These are phyloP conservation scores for Evernia prunastri DNA, from an alignment of 495 filamentous ascomycete genomes.

Conservation along the genomic window DNA sequence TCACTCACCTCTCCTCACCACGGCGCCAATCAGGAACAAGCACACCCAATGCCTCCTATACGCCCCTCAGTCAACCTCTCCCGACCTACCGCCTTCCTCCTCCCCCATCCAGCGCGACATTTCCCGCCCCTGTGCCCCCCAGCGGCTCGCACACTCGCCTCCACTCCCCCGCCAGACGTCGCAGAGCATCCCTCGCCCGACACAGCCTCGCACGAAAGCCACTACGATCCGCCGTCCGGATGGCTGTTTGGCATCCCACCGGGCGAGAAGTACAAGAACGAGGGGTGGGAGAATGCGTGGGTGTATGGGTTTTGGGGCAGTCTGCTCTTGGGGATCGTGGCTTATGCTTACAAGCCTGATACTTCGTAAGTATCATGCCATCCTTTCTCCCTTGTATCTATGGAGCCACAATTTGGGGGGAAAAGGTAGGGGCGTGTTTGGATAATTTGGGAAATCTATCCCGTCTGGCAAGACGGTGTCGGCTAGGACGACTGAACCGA, in stretches of 20 bases:
- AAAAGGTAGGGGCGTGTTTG: background rate
- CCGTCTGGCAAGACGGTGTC: background rate
- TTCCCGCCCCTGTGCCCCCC: background rate
- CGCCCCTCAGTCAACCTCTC: background rate
- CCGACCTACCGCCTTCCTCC: background rate
- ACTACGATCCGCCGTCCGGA: slow-evolving; percentile 86
- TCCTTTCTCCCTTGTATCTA: slow-evolving; percentile 16
- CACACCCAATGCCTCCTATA: background rate
- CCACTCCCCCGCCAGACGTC: slow-evolving; percentile 16
- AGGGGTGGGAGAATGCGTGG: slow-evolving; percentile 89
- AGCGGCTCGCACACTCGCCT: slow-evolving; percentile 5
- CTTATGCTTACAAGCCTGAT: slow-evolving; percentile 96
- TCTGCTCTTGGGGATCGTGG: slow-evolving; percentile 63
- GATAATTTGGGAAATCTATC: background rate
- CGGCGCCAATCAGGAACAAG: background rate
- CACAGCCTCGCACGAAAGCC: slow-evolving; percentile 55
- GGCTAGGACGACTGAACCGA: slow-evolving; percentile 2
- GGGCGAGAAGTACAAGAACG: slow-evolving; percentile 88
- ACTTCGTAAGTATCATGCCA: slow-evolving; percentile 69
- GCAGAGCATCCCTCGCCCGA: slow-evolving; percentile 14
- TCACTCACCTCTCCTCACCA: background rate
- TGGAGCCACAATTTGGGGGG: background rate
- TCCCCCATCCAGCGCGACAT: background rate
- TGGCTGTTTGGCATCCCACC: slow-evolving; percentile 89
- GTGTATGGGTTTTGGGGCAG: slow-evolving; percentile 88